Evolutionary conservation across 2,329 filamentous ascomycete species (phyloP).

Genomic region (Beauveria pseudobassiana): DNA sequence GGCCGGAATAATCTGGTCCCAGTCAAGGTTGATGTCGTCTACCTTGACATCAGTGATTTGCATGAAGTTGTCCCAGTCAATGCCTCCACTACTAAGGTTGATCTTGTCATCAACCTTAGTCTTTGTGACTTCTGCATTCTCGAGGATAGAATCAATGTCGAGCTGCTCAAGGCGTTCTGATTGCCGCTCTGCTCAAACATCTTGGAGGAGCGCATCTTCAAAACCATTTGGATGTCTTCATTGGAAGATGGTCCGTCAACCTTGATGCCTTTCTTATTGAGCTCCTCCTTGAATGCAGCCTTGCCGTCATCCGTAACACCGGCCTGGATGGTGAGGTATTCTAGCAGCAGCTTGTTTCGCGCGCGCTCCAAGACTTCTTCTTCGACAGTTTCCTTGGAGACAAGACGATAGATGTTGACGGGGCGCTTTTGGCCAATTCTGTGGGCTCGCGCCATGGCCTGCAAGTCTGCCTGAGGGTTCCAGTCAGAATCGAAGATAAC

Average conservation of each 20-base stretch:
- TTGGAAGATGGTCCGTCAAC: conserved; percentile 79
- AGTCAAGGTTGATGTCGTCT: conserved; percentile 70
- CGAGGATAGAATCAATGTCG: conserved; percentile 93
- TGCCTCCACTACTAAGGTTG: conserved; percentile 79
- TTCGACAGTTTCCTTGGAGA: conserved; percentile 97
- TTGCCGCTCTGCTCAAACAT: conserved; percentile 98
- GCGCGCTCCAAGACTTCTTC: conserved; percentile 95
- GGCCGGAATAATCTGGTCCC: conserved; percentile 97
- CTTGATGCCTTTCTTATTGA: conserved; percentile 68
- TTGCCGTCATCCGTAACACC: conserved; percentile 94
- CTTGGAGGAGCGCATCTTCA: conserved; percentile 96
- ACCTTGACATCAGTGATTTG: conserved; percentile 98
- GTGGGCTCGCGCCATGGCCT: conserved; percentile 97
- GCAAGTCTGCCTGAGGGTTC: conserved; percentile 96
- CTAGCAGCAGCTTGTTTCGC: conserved; percentile 92
- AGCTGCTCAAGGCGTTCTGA: conserved; percentile 92
- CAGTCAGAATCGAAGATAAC: conserved; percentile 97
- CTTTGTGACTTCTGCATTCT: conserved; percentile 94
- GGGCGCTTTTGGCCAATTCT: conserved; percentile 95
- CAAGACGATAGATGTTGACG: conserved; percentile 91
- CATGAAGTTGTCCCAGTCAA: conserved; percentile 85
- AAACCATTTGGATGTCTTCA: conserved; percentile 90
- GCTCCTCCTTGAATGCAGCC: conserved; percentile 65
- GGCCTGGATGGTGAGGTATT: conserved; percentile 94
- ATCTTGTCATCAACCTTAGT: conserved; percentile 93